Base-by-base conservation (phyloP, 169 alveolate species). In the Cryptosporidium tyzzeri region DNA sequence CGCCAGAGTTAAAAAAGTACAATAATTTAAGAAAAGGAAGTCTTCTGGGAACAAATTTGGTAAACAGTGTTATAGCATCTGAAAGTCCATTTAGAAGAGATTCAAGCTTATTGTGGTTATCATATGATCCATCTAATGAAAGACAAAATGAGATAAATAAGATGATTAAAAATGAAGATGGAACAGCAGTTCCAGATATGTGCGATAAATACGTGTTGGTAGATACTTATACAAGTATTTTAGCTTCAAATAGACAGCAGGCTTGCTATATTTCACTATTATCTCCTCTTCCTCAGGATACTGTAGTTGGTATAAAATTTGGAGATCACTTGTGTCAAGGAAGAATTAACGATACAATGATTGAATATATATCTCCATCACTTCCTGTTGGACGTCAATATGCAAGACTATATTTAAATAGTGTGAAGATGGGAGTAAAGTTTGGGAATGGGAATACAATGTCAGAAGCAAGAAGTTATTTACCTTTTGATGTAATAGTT, bases 321-420 rank as follows among this genome's bases (percentile, higher is more conserved):
- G 89, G 89, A 23, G 80, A 59, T 1, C 89, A 80, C 16, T 31
- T 80, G n/a, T 80, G 89, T 45, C 33, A 61, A 12, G 89, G 80
- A 41, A 62, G 29, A 45, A 39, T 80, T 16, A 62, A 59, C 6
- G 89, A 80, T 31, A 80, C 73, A 26, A 62, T 80, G 35, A 80
- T 80, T 10, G 89, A 80, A 41, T 80, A 62, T 41, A 41, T 80
- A 18, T 62, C 75, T 23, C 89, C 89, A n/a, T 58, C 65, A 26
- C 75, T 80, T 48, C 59, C 71, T 35, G 75, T 80, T 4, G 89
- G 89, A 2, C 33, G 75, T n/a, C 71, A 67, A 6, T 80, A 80
- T 80, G 75, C 75, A 61, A 48, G 23, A 61, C 41, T 80, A 26
- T 80, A 62, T 29, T 14, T 80, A 45, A 80, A 80, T 48, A 50